Conservation (phyloP, 2,329 filamentous ascomycete genomes). For the Nemania abortiva region DNA sequence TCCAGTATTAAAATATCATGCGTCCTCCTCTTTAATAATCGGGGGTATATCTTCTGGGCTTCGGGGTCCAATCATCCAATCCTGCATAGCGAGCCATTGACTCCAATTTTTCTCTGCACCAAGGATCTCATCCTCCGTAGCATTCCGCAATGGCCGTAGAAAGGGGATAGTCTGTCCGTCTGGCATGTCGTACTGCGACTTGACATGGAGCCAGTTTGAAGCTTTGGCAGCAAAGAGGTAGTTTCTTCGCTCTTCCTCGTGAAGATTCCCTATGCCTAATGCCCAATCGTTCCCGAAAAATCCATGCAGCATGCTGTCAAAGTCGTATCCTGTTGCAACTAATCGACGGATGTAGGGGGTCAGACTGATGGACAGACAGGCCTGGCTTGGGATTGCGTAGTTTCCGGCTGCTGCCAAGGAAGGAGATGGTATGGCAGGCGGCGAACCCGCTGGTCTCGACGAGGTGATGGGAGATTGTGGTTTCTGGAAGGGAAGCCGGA, state of each 20-base stretch:
- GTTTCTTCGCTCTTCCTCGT: constrained; percentile 91
- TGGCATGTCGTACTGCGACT: constrained; percentile 89
- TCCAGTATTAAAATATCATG: constrained; percentile 28
- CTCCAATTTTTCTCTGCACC: constrained; percentile 89
- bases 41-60: constrained; percentile 64
- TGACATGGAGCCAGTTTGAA: constrained; percentile 88
- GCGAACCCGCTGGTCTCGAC: constrained; percentile 53
- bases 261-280: constrained; percentile 81
- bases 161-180: constrained; percentile 89
- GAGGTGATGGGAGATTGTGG: constrained; percentile 58
- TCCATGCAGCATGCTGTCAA: constrained; percentile 85
- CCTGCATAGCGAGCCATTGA: constrained; percentile 95
- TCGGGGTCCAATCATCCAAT: constrained; percentile 95
- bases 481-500: constrained; percentile 87
- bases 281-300: constrained; percentile 97
- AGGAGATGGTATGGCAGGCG: constrained; percentile 52
- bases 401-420: constrained; percentile 46
- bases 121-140: constrained; percentile 83
- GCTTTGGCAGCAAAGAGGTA: constrained; percentile 97
- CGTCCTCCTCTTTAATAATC: constrained; percentile 51
- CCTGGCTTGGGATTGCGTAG: constrained; percentile 46
- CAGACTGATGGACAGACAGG: constrained; percentile 70
- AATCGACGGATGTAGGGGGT: constrained; percentile 91
- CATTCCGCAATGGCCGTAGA: constrained; percentile 81
- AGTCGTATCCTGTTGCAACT: constrained; percentile 91